Evolutionary conservation across 768 basidiomycete species (phyloP).

Genomic region (Butyriboletus loyo): DNA sequence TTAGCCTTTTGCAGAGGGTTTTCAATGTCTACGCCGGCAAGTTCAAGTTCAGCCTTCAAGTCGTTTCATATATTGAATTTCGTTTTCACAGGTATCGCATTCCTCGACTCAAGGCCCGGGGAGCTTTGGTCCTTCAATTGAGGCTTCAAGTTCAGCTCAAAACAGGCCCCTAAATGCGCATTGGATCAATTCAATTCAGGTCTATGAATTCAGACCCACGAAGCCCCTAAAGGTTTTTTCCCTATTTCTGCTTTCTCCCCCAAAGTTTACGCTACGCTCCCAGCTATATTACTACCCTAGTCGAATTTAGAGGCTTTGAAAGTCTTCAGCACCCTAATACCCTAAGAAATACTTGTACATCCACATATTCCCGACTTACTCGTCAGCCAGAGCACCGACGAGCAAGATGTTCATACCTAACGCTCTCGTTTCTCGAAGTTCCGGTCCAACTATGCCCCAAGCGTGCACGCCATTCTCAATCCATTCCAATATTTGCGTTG

Average conservation of each 20-base stretch:
- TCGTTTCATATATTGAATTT: neutral
- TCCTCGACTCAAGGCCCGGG: neutral
- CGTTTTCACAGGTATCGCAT: neutral
- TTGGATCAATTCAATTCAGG: neutral
- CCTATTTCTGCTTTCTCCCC: neutral
- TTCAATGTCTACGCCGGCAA: neutral
- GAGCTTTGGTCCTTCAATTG: no score
- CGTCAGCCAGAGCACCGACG: neutral
- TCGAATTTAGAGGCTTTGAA: neutral
- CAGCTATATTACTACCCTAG: neutral
- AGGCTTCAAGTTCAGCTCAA: no score
- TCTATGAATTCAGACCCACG: neutral
- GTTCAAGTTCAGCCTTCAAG: neutral
- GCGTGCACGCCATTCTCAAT: slow-evolving; percentile 11
- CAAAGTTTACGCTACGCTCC: neutral
- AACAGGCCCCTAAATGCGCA: neutral
- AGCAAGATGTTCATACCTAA: slow-evolving; percentile 4
- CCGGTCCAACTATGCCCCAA: neutral
- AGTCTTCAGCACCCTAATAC: neutral
- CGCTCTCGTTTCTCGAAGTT: neutral
- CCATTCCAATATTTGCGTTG: slow-evolving; percentile 17
- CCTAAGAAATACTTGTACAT: neutral
- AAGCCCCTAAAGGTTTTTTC: neutral
- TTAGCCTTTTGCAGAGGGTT: no score
- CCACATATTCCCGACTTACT: neutral